These are phyloP conservation scores for Gracilaria domingensis DNA, from an alignment of 23 red algal genomes.

Conservation along the genomic window DNA sequence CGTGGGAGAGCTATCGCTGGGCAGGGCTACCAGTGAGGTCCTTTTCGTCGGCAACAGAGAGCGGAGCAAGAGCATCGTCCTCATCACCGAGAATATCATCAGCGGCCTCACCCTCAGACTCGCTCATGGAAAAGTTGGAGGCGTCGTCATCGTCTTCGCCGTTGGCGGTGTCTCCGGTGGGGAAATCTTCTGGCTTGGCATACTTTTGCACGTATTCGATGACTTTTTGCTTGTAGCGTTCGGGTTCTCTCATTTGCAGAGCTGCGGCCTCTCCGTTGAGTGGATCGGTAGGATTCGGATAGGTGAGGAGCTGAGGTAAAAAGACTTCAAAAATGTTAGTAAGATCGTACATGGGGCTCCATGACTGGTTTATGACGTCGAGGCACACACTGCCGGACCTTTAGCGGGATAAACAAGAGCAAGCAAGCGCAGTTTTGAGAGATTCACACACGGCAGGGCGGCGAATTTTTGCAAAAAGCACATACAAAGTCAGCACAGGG, in stretches of 20 bases:
- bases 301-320: slow-evolving; percentile 99
- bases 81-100: slow-evolving; percentile 40
- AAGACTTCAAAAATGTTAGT: slow-evolving; percentile 99
- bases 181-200: slow-evolving; percentile 87
- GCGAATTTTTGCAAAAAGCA: not conserved
- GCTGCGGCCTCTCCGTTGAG: slow-evolving; percentile 99
- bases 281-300: slow-evolving; percentile 97
- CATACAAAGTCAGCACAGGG: not conserved
- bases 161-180: slow-evolving; percentile 43
- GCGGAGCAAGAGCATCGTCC: slow-evolving; percentile 24
- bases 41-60: slow-evolving; percentile 36
- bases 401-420: not conserved
- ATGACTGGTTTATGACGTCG: slow-evolving; percentile 99
- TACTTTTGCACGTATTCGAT: slow-evolving; percentile 88
- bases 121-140: slow-evolving; percentile 70
- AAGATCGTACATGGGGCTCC: slow-evolving; percentile 99
- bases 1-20: slow-evolving; percentile 3
- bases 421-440: not conserved
- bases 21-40: not conserved
- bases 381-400: slow-evolving; percentile 99
- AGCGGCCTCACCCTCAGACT: slow-evolving; percentile 66
- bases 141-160: slow-evolving; percentile 78
- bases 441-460: not conserved
- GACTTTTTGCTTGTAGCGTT: slow-evolving; percentile 87
- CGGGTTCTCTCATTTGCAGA: slow-evolving; percentile 97